Evolutionary conservation across 345 rosid species (phyloP), one percentile per base, ranked within the genome.

Genomic region (Citrus medica): DNA sequence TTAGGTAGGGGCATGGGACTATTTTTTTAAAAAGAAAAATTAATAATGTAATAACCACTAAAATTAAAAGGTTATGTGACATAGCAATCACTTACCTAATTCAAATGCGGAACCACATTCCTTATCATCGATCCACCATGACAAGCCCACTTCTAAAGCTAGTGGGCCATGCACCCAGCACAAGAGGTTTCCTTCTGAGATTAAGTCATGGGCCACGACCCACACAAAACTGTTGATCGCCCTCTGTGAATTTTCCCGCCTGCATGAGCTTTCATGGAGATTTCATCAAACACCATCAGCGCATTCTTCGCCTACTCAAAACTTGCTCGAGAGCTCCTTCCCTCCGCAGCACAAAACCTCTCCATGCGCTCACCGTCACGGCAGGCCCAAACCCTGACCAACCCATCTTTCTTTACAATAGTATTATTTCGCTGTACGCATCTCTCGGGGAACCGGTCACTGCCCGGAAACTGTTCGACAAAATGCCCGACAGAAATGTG

Each of bases 351-450:
- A 83, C 90, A 17, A 90, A 87, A 73, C 73, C 86, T 80, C 92
- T 93, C 40, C 98, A 93, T 46, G 99, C 97, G 1, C 90, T 93
- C 46, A 62, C 85, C 76, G 80, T 89, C 73, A 91, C 93, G 2
- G 69, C 85, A 68, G 87, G 85, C 9, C 69, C 84, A 16, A 74
- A 76, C 65, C 77, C 84, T 33, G 61, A 69, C 28, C 97, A 93
- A 76, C 82, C 92, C 55, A 67, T 90, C 73, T 92, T 71, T 72
- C 35, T 93, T 46, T 62, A 66, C 84, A 95, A 95, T 81, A 95
- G 89, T 75, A 78, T 95, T 77, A 83, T 92, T 10, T 59, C 73
- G 1, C 38, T 78, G 0, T 92, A 91, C 61, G 84, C 79, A 0
- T 80, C 78, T 22, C 51, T 82, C 17, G 85, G 85, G 3, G 87